Evolutionary conservation across 371 early-diverging fungal genomes (phyloP).

Genomic region (Apophysomyces ossiformis): DNA sequence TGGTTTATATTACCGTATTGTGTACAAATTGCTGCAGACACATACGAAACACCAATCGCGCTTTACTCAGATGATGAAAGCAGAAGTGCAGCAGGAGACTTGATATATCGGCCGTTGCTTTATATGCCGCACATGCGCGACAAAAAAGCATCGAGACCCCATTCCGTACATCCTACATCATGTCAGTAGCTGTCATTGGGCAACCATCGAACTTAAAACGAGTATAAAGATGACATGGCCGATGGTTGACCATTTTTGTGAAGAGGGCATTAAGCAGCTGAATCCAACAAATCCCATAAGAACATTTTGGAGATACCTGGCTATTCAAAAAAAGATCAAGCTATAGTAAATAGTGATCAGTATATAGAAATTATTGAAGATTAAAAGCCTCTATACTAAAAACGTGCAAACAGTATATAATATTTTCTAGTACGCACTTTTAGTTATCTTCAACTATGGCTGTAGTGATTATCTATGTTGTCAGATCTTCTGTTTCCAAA

Average conservation of each 20-base stretch:
- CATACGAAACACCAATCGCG: neutral
- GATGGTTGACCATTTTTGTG: neutral
- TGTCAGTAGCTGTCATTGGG: neutral
- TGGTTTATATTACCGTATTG: neutral
- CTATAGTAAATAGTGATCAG: too few species aligned
- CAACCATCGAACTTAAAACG: neutral
- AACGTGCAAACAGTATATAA: too few species aligned
- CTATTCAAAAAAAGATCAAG: neutral
- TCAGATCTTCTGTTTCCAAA: too few species aligned
- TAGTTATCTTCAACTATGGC: too few species aligned
- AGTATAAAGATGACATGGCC: constrained; percentile 6
- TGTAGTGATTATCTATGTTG: too few species aligned
- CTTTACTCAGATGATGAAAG: neutral
- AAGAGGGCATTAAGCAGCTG: neutral
- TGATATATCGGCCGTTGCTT: neutral
- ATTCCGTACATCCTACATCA: neutral
- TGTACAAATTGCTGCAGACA: neutral
- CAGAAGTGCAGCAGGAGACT: neutral
- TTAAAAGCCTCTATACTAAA: too few species aligned
- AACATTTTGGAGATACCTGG: neutral
- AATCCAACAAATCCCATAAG: neutral
- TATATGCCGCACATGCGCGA: neutral
- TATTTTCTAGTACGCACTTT: too few species aligned
- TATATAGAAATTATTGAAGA: too few species aligned
- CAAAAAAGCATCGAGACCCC: neutral